Evolutionary conservation across 495 filamentous ascomycete species (phyloP), one percentile per base, ranked within the genome.

Genomic region (Stereocaulon alpinum): DNA sequence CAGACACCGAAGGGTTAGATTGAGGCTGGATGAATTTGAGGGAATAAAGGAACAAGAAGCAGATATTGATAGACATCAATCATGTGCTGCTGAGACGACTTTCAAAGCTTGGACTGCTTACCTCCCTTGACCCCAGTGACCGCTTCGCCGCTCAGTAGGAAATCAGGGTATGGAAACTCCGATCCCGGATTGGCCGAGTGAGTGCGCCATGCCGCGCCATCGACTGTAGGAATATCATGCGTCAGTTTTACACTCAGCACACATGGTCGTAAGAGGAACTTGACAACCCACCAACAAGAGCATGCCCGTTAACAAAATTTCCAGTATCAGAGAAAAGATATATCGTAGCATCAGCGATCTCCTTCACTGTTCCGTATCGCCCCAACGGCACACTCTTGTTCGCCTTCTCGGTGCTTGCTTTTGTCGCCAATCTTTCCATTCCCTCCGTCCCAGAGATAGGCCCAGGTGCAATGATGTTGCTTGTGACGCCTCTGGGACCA

Each of bases 311-410:
- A 0, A 64, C 59, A 22, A 54, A 69, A 20, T 83, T 91, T 3
- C 87, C 91, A 0, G 87, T 83, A 50, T 92, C 86, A 27, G 83
- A 84, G 63, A 96, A 90, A 24, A 96, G 70, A 63, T 82, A 97
- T 0, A 97, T 83, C 0, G 91, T 95, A 17, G 91, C 88, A 73
- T 98, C 91, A 0, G 91, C 87, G 66, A 98, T 91, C 65, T 98
- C 92, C 58, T 83, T 83, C 10, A 95, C 81, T 1, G 78, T 82
- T n/a, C 92, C 93, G 62, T 80, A 79, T 51, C 89, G 76, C 14
- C 89, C 88, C 0, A 86, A 69, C 0, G 93, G 93, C 22, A 87
- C 70, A 6, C 29, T 59, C 62, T 71, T 73, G 55, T 56, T 61
- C 0, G 48, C 47, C 15, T 58, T 64, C 18, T 67, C 66, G 10